These are phyloP conservation scores for Neopestalotiopsis sp. DNA, from an alignment of 2,329 filamentous ascomycete genomes.

Conservation along the genomic window DNA sequence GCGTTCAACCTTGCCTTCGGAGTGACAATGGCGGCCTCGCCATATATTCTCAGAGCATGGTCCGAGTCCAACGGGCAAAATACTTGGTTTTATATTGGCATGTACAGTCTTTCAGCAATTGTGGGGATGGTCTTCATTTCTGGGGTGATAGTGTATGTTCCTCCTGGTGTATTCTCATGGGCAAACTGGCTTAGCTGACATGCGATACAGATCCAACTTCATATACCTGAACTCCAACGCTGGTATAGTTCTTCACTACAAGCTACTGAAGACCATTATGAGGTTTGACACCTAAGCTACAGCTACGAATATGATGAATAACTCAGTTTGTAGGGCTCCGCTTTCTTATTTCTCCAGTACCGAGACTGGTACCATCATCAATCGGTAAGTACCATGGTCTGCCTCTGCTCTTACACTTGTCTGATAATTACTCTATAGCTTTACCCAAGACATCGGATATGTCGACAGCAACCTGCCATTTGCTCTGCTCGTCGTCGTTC, in stretches of 20 bases:
- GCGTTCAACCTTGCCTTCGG: neutral
- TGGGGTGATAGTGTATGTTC: neutral
- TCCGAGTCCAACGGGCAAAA: neutral
- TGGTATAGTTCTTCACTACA: conserved; percentile 8
- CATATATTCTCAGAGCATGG: conserved; percentile 6
- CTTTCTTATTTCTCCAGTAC: neutral
- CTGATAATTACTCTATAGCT: neutral
- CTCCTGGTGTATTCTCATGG: neutral
- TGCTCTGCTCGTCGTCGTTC: neutral
- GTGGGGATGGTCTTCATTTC: neutral
- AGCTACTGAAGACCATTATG: conserved; percentile 9
- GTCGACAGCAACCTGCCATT: neutral
- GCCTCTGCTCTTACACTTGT: neutral
- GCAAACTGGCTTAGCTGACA: neutral
- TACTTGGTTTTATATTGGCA: conserved; percentile 1
- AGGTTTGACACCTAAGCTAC: neutral
- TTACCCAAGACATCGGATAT: conserved; percentile 8
- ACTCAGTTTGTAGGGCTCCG: neutral
- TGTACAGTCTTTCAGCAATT: conserved; percentile 3
- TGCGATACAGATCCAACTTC: neutral
- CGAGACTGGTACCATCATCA: neutral
- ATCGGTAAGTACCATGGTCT: neutral
- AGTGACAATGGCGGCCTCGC: neutral
- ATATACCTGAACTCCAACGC: neutral
- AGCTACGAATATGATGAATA: no score